Percentiles rank a stretch among this genome's conserved stretches.
These are phyloP conservation scores for Trichothecium sympodiale DNA, from an alignment of 2,329 filamentous ascomycete species.

Conservation along the genomic window DNA sequence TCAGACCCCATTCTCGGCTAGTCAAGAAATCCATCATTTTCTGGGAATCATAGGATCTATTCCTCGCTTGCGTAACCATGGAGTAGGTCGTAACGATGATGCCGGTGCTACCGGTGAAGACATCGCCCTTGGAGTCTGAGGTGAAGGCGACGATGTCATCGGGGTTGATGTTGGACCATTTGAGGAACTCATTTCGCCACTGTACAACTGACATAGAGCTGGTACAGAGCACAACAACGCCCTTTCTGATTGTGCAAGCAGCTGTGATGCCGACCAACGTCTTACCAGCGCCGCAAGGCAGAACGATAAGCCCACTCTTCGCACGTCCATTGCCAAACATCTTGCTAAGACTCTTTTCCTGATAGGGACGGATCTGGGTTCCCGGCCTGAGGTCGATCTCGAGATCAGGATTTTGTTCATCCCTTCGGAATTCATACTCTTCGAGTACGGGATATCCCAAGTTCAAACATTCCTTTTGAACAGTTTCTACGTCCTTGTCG, in stretches of 20 bases:
- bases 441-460: constrained; percentile 82
- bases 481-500: constrained; percentile 69
- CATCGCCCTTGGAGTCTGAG: constrained; percentile 71
- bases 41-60: constrained; percentile 81
- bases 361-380: constrained; percentile 86
- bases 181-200: constrained; percentile 92
- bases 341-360: constrained; percentile 95
- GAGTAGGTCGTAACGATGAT: constrained; percentile 97
- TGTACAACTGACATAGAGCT: constrained; percentile 97
- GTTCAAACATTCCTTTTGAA: constrained; percentile 81
- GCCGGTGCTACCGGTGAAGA: constrained; percentile 79
- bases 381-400: constrained; percentile 88
- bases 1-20: constrained; percentile 86
- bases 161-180: constrained; percentile 93
- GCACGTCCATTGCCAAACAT: constrained; percentile 99
- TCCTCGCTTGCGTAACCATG: constrained; percentile 90
- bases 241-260: constrained; percentile 95
- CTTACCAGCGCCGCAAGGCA: constrained; percentile 94
- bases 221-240: constrained; percentile 87
- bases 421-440: constrained; percentile 94
- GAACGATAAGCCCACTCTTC: constrained; percentile 92
- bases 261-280: constrained; percentile 97
- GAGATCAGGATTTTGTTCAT: constrained; percentile 77
- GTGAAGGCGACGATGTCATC: constrained; percentile 93
- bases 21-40: constrained; percentile 97